Evolutionary conservation across 2,329 filamentous ascomycete species (phyloP), one percentile per base, ranked within the genome.

Genomic region (Penicillium sp.): DNA sequence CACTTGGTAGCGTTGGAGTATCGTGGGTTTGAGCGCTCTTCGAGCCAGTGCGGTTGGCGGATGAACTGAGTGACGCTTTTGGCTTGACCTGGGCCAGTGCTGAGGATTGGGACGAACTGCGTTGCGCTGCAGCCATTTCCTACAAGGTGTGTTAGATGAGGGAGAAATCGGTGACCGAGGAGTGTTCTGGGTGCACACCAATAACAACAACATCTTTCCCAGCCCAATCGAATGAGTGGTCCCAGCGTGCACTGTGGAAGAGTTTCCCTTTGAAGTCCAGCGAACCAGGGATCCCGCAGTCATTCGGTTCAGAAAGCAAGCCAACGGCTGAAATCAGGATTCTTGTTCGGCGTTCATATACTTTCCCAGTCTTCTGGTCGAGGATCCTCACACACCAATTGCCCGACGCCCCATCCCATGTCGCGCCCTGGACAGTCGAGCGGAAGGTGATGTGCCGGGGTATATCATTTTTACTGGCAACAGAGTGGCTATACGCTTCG

Each of bases 31-130:
- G 78, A 75, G 11, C 81, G 75, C 52, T 81, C 78, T 2, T 78
- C 73, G 1, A 85, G 73, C 73, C 80, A 85, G 62, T 85, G 83
- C 5, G 83, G 73, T 69, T 84, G 82, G 8, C 82, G 79, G n/a
- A 73, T 78, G 64, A 85, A 84, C 53, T 85, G 82, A 0, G 77
- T 80, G 23, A 83, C 71, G 26, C 74, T 76, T 21, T 71, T 75
- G 9, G 76, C 80, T 5, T 76, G 71, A 13, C 67, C 67, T 2
- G 71, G 69, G n/a, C 71, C 72, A 35, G 71, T 68, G 17, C 76
- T 76, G 69, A 83, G 75, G 41, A 80, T 76, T 3, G 81, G 82
- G 1, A 83, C 77, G 46, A 83, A 81, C 66, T 83, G 81, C 0
- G 81, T 82, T 7, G 81, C 82, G 54, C 76, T 79, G 64, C 80